phyloP scores from a whole-genome alignment of 164 flowering plant species.

The Piper betle region DNA sequence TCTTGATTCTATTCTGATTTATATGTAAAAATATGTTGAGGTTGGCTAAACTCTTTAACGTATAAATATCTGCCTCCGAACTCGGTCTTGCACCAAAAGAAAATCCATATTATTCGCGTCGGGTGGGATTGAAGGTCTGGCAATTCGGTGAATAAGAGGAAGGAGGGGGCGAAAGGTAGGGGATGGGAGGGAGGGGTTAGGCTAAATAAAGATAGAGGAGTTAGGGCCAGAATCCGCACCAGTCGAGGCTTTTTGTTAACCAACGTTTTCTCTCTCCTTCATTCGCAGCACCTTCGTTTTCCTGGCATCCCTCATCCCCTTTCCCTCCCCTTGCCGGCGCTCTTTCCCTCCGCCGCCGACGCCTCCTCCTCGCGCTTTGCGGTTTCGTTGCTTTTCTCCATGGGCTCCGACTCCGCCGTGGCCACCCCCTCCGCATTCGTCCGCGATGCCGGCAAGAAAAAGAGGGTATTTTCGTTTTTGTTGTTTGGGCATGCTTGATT shows the following conservation, averaged over 20 bases:
- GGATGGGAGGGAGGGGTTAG: no score
- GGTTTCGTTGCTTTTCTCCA: constrained; percentile 3
- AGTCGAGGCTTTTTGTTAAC: constrained; percentile 47
- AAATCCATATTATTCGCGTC: no score
- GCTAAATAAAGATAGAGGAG: no score
- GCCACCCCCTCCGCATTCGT: constrained; percentile 21
- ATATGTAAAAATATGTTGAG: no score
- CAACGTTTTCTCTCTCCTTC: constrained; percentile 6
- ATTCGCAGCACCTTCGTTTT: no score
- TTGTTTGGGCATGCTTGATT: constrained; percentile 1
- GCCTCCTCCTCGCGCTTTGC: constrained; percentile 6
- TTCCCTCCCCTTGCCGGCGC: constrained; percentile 1
- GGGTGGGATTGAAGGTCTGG: no score
- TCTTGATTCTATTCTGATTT: no score
- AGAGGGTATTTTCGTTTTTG: constrained; percentile 35
- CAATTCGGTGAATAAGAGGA: no score
- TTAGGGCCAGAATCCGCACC: constrained; percentile 27
- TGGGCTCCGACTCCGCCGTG: constrained; percentile 51
- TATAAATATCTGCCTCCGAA: no score
- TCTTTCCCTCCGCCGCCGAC: background rate
- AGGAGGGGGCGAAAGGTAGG: no score
- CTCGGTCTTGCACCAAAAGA: no score
- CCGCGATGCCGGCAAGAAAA: constrained; percentile 56
- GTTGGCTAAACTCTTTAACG: no score
- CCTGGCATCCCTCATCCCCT: background rate